Base-by-base conservation (phyloP, 1,284 basidiomycete genomes). In the Cutaneotrichosporon mucoides region DNA sequence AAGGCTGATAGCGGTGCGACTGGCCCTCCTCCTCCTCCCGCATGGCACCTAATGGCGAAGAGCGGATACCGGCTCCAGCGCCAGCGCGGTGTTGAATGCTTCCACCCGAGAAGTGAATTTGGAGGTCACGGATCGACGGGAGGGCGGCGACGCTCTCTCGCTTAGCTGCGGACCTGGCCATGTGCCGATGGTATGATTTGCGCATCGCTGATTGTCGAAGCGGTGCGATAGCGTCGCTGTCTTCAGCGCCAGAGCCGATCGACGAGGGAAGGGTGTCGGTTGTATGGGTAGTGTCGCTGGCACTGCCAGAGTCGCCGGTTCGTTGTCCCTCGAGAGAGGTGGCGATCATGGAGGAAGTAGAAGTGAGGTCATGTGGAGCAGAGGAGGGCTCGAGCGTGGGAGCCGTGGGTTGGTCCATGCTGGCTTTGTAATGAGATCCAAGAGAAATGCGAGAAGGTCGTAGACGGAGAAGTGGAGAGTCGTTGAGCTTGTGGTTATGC, bases 91-190 rank as follows among this genome's bases (percentile, higher is more conserved):
- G 68, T 57, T 73, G 69, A 11, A 70, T 59, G 4, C 69, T 70
- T 6, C 65, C 69, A 52, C 71, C 66, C 1, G 69, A 63, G 62
- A 77, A 79, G 47, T 75, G 77, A 5, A 67, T 57, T 52, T 76
- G 73, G 5, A 79, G 67, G 59, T 76, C 71, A 55, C 74, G 70
- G 61, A 79, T 79, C 9, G 73, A 76, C 2, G 76, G 76, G 4
- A 79, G 66, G 37, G 75, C 58, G 54, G 73, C 72, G 6, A 79
- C 75, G 4, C 69, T 72, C 60, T 77, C 73, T 11, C 77, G 66
- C 56, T 77, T 77, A 24, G 73, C 71, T 1, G 77, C 77, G 33
- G 69, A 71, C 15, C 72, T 68, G 7, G 73, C 65, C 49, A 76
- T 67, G 60, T 76, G 73, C 11, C 72, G 66, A 44, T 61, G 59